A percentile compares a stretch with the other conserved stretches of the same genome.
Conservation (phyloP, 441 rosid species). For the Erodium moschatum region DNA sequence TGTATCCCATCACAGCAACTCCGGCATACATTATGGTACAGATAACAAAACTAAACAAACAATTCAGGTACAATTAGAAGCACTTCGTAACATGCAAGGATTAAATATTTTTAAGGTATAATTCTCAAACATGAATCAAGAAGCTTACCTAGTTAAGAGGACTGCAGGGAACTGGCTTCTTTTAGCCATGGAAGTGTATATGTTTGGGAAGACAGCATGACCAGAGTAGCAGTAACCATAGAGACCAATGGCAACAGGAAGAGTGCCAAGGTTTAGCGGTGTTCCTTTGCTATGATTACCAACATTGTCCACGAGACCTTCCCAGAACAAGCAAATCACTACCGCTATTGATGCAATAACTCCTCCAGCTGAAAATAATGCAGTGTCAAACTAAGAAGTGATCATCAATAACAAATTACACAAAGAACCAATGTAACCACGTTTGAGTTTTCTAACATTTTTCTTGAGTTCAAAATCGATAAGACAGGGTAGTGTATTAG, state of each 20-base stretch:
- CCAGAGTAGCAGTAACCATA: slow-evolving; percentile 90
- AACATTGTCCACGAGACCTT: slow-evolving; percentile 61
- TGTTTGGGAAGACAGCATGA: slow-evolving; percentile 89
- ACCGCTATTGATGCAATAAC: slow-evolving; percentile 71
- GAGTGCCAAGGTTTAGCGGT: slow-evolving; percentile 47
- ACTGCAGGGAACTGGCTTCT: slow-evolving; percentile 57
- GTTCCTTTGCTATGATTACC: slow-evolving; percentile 55
- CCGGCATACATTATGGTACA: slow-evolving; percentile 74
- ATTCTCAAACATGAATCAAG: background rate
- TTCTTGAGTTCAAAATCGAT: slow-evolving; percentile 8
- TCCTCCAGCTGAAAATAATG: slow-evolving; percentile 64
- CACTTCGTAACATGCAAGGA: background rate
- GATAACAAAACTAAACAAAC: slow-evolving; percentile 44
- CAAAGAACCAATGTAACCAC: background rate
- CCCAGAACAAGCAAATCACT: slow-evolving; percentile 80
- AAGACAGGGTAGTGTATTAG: background rate
- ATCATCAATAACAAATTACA: background rate
- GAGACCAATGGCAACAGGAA: slow-evolving; percentile 88
- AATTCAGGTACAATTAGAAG: background rate
- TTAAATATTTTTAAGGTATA: background rate
- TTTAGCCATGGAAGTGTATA: slow-evolving; percentile 79
- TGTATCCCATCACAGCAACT: slow-evolving; percentile 77
- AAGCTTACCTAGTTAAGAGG: slow-evolving; percentile 52
- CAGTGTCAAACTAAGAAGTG: slow-evolving; percentile 10
- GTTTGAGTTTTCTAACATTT: background rate